Evolutionary conservation across 331 rosid genomes (phyloP), one percentile per base, ranked within the genome.

Genomic region (Arachis monticola): DNA sequence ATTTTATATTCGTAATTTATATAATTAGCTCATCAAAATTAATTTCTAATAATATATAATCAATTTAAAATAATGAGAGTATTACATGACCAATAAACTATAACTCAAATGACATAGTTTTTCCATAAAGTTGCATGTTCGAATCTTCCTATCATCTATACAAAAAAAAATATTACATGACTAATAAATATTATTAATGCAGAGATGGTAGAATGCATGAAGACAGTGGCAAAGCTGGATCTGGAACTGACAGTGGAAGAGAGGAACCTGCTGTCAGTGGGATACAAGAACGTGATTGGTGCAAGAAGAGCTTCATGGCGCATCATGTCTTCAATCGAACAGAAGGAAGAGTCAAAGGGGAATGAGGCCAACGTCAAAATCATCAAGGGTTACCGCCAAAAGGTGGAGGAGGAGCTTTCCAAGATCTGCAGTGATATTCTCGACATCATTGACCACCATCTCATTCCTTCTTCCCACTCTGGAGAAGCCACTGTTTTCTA

Each of bases 141-240:
- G 22, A 17, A 17, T 17, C 22, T 17, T 17, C 22, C 22, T 17
- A 17, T 17, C n/a, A n/a, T n/a, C 22, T 17, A 17, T 17, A 17
- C 22, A 17, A 17, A 17, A 17, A 17, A 17, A 17, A 17, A 17
- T 17, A 17, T 22, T 22, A 22, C 1, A 22, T 22, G 27, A 22
- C 27, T 22, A 22, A 1, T 22, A 1, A 22, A 22, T 22, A 22
- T 22, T 22, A 22, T 22, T 22, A 22, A 22, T 79, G 78, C 86
- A 93, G 98, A 93, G 83, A 91, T 93, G 98, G 97, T 91, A 11
- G 98, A 91, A 47, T 88, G 85, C 68, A 93, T 91, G 98, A 91
- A 93, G 85, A 64, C 63, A 12, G 84, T 93, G 75, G 98, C 98
- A 11, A 83, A 85, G 40, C 97, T 93, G 69, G 96, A 91, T 81